Percentiles rank a stretch among this genome's conserved stretches.
phyloP scores from a whole-genome alignment of 345 rosid genomes.

The Angophora floribunda region DNA sequence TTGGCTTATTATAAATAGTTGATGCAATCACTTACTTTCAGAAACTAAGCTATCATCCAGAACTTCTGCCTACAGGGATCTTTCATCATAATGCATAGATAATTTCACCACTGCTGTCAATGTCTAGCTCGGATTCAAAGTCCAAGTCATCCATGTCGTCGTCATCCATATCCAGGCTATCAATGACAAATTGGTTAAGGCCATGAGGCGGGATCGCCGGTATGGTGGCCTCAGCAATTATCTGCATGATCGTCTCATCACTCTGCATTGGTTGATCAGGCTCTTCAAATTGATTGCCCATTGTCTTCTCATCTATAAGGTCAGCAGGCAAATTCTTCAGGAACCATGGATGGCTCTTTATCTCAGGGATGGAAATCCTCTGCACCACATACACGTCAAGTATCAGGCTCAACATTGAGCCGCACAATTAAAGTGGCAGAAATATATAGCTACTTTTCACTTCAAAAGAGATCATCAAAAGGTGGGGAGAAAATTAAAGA shows the following conservation, averaged over 20 bases:
- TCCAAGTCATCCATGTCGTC: conserved; percentile 88
- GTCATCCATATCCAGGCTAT: conserved; percentile 69
- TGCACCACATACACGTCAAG: conserved; percentile 6
- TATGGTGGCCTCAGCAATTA: conserved; percentile 82
- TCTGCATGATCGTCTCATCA: conserved; percentile 81
- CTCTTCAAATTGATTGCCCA: conserved; percentile 54
- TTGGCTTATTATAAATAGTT: not conserved
- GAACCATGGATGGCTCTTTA: conserved; percentile 76
- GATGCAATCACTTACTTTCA: not conserved
- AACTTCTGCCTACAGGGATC: not conserved
- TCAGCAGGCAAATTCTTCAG: conserved; percentile 85
- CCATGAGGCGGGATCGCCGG: conserved; percentile 50
- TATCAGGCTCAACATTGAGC: not conserved
- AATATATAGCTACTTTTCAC: not conserved
- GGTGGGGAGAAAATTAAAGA: not conserved
- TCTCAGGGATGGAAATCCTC: conserved; percentile 88
- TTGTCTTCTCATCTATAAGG: conserved; percentile 49
- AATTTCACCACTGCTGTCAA: conserved; percentile 93
- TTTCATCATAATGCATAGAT: conserved; percentile 54
- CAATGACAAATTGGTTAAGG: conserved; percentile 43
- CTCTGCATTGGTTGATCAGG: conserved; percentile 91
- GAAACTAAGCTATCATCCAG: not conserved
- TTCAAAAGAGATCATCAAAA: not conserved
- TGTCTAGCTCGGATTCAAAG: conserved; percentile 75
- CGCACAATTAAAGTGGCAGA: not conserved